Conservation (phyloP, 2,329 filamentous ascomycete species). For the Ophiostoma sp. region DNA sequence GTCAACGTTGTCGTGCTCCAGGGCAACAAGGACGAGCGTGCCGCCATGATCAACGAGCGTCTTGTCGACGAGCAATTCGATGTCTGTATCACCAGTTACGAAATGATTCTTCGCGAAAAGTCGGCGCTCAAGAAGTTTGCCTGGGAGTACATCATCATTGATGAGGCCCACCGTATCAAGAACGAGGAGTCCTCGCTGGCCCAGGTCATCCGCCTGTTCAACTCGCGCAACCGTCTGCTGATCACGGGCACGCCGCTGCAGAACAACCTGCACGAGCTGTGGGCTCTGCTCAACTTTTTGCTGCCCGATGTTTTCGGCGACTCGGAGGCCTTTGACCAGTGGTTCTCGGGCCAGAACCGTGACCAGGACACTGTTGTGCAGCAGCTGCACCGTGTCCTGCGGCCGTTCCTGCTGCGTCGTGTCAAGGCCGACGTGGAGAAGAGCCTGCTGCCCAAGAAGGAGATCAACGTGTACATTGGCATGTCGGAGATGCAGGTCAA, state of each 20-base stretch:
- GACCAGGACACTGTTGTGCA: conserved; percentile 96
- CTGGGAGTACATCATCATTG: conserved; percentile 99
- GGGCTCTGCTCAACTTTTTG: conserved; percentile 94
- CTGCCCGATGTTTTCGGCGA: conserved; percentile 98
- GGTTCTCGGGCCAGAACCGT: conserved; percentile 86
- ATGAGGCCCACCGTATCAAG: conserved; percentile 97
- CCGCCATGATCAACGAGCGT: conserved; percentile 80
- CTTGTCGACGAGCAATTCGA: conserved; percentile 95
- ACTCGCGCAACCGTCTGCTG: conserved; percentile 87
- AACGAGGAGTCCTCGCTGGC: conserved; percentile 97
- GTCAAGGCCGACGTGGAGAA: conserved; percentile 98
- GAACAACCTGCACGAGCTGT: conserved; percentile 96
- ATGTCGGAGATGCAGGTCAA: conserved; percentile 99
- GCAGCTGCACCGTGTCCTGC: conserved; percentile 86
- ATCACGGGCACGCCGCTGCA: conserved; percentile 96
- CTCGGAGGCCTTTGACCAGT: conserved; percentile 92
- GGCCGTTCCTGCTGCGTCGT: conserved; percentile 88
- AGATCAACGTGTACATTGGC: conserved; percentile 92
- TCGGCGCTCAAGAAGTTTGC: conserved; percentile 93
- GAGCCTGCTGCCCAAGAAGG: conserved; percentile 93
- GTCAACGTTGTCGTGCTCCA: conserved; percentile 91
- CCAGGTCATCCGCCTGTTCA: conserved; percentile 93
- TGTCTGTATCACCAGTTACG: conserved; percentile 96
- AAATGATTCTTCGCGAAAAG: conserved; percentile 97
- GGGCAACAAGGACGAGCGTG: conserved; percentile 89